Evolutionary conservation across 257 asterid species (phyloP).

Genomic region (Rauvolfia tetraphylla): DNA sequence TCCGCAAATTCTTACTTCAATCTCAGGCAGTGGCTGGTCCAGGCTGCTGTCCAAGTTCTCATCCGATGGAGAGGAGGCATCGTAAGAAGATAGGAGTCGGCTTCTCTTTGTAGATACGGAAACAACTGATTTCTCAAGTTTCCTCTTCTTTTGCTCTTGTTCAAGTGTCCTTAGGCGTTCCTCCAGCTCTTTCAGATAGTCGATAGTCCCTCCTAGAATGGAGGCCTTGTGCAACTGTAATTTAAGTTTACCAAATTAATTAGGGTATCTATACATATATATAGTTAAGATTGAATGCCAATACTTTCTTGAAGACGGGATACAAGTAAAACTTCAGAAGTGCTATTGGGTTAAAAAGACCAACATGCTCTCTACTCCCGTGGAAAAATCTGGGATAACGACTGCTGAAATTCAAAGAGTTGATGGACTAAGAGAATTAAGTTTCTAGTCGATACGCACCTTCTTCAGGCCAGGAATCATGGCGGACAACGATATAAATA

Average conservation of each 20-base stretch:
- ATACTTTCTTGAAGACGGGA: neutral
- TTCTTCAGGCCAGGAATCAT: constrained; percentile 30
- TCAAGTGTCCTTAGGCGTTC: constrained; percentile 17
- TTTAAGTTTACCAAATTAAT: neutral
- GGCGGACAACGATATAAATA: constrained; percentile 21
- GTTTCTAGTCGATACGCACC: constrained; percentile 1
- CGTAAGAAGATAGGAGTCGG: neutral
- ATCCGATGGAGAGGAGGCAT: constrained; percentile 12
- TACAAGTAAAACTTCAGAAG: too few relatives aligned
- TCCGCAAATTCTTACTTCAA: constrained; percentile 19
- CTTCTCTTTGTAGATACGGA: constrained; percentile 9
- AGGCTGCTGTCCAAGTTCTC: constrained; percentile 11
- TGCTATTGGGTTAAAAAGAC: too few relatives aligned
- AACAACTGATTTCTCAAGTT: neutral
- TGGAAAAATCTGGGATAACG: too few relatives aligned
- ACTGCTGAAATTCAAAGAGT: too few relatives aligned
- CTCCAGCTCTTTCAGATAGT: constrained; percentile 20
- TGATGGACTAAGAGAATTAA: too few relatives aligned
- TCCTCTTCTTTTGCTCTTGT: constrained; percentile 12
- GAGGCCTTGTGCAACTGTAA: constrained; percentile 31
- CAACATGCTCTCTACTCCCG: too few relatives aligned
- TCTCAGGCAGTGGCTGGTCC: constrained; percentile 13
- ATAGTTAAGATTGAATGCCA: neutral
- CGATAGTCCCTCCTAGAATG: constrained; percentile 25
- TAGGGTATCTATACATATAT: too few relatives aligned